phyloP scores from a whole-genome alignment of 352 stramenopile species.

The Pythium dissimile region DNA sequence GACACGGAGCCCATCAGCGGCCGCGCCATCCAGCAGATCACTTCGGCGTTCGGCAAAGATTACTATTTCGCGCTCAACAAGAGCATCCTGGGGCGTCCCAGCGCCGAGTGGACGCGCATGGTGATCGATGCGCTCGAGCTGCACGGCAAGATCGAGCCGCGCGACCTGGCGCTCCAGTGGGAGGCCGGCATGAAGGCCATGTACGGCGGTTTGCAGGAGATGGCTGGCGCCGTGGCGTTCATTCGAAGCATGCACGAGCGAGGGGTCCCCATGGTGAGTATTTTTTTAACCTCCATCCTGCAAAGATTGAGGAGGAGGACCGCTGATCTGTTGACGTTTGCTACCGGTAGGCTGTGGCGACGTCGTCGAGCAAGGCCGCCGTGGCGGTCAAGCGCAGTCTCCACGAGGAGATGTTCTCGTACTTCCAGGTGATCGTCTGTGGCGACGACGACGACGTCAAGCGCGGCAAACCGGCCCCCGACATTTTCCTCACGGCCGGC shows the following conservation, averaged over 20 bases:
- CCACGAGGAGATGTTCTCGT: constrained; percentile 71
- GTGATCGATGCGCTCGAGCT: constrained; percentile 51
- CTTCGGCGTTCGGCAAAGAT: constrained; percentile 49
- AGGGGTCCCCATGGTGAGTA: constrained; percentile 41
- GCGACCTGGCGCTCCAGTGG: constrained; percentile 62
- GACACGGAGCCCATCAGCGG: constrained; percentile 77
- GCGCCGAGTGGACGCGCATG: constrained; percentile 69
- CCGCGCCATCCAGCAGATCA: constrained; percentile 49
- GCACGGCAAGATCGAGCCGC: constrained; percentile 37
- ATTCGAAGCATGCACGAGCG: constrained; percentile 42
- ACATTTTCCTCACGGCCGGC: constrained; percentile 75
- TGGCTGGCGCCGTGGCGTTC: constrained; percentile 50
- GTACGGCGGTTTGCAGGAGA: constrained; percentile 44
- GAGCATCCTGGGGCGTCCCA: constrained; percentile 63
- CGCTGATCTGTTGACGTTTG: too few species aligned
- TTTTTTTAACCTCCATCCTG: background rate
- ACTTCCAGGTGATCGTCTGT: constrained; percentile 70
- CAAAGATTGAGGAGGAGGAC: background rate
- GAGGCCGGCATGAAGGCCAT: constrained; percentile 55
- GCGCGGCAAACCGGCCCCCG: constrained; percentile 66
- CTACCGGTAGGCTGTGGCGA: constrained; percentile 52
- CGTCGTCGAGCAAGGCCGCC: constrained; percentile 60
- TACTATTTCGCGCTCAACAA: constrained; percentile 71
- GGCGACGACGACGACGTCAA: constrained; percentile 71
- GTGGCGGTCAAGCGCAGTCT: constrained; percentile 63